Conservation (phyloP, 257 asterid species). For the Fraxinus americana region DNA sequence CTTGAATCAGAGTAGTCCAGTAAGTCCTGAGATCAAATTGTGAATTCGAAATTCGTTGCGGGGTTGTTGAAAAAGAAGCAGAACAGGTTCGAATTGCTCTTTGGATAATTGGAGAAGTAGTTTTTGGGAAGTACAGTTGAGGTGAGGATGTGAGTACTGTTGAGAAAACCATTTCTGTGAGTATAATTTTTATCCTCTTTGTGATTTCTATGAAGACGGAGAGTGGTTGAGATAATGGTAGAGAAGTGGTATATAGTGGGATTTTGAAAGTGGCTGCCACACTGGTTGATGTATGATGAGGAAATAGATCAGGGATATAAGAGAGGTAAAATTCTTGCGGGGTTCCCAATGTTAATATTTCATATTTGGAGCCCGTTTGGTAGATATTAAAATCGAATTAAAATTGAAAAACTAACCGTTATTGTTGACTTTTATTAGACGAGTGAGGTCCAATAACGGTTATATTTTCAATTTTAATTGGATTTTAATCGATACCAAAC, state of each 20-base stretch:
- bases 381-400: too few relatives aligned
- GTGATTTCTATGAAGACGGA: neutral
- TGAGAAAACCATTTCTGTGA: slow-evolving; percentile 27
- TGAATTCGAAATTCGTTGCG: slow-evolving; percentile 17
- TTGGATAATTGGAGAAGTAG: slow-evolving; percentile 17
- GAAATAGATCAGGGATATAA: too few relatives aligned
- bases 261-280: neutral
- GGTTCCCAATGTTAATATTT: neutral
- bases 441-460: too few relatives aligned
- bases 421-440: too few relatives aligned
- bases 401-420: too few relatives aligned
- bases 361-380: too few relatives aligned
- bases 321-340: neutral
- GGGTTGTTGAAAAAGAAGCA: slow-evolving; percentile 23
- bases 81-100: slow-evolving; percentile 31
- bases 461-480: too few relatives aligned
- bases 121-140: slow-evolving; percentile 23
- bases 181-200: neutral
- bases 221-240: neutral
- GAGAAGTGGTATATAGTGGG: neutral
- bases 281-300: neutral
- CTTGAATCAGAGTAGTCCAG: slow-evolving; percentile 47
- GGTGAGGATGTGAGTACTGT: slow-evolving; percentile 24
- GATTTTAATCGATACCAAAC: too few relatives aligned
- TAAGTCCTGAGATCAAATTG: slow-evolving; percentile 55